Evolutionary conservation across 768 basidiomycete genomes (phyloP), one percentile per base, ranked within the genome.

Genomic region (Mrakia blollopis): DNA sequence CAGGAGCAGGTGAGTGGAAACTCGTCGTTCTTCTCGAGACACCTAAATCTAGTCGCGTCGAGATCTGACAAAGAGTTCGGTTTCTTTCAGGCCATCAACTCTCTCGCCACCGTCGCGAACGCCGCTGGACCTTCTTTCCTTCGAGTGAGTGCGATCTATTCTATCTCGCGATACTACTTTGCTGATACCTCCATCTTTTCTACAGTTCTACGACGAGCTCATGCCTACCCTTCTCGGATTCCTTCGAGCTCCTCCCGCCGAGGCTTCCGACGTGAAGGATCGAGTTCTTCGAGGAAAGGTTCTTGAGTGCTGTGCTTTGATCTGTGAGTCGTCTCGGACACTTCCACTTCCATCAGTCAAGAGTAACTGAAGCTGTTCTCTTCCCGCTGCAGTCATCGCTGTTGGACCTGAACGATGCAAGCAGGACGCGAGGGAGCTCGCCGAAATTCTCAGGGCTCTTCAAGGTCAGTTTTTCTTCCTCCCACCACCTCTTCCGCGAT

Each of bases 291-390:
- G 72, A 72, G 76, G 76, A 65, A 92, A 94, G 81, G 92, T 92
- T 0, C 94, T 96, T 91, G 93, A 95, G 81, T 94, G 93, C 82
- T 92, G 92, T 0, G 91, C 91, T 11, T 85, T 93, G 30, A 91
- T 93, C 78, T 93, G 47, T 50, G 47, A 50, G 47, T 21, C 16
- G 3, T 4, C 39, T 11, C 11, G 39, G 6, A 5, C 39, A 41
- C 39, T 41, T 44, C 10, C 14, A 50, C 47, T 7, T 47, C 44
- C 2, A 2, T 47, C 16, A 47, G 44, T 2, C 7, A 47, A 9
- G 47, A 50, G 11, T 6, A 6, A 50, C 47, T 50, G 47, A 50
- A 44, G 44, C 13, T 14, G 44, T 14, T 47, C 11, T 50, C 21
- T 18, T 50, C 16, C 3, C 0, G 5, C 21, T 14, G 47, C 2